These are phyloP conservation scores for Monilinia fructigena DNA, from an alignment of 2,329 filamentous ascomycete species.

Conservation along the genomic window DNA sequence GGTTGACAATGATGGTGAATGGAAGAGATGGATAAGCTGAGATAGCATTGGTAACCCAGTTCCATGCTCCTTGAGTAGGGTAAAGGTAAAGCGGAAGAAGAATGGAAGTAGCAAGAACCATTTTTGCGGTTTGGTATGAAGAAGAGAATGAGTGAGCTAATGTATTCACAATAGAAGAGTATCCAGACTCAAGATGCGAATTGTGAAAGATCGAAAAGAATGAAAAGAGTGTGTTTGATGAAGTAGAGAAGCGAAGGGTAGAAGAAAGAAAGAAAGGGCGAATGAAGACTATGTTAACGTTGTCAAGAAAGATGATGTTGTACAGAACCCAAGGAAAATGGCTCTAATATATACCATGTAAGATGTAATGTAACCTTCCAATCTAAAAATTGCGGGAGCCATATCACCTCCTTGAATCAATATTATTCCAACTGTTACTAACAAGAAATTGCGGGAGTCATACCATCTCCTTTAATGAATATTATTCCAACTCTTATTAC, in stretches of 20 bases:
- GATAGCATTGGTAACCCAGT: slow-evolving; percentile 11
- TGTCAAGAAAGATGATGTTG: background rate
- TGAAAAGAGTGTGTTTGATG: background rate
- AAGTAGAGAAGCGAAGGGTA: slow-evolving; percentile 8
- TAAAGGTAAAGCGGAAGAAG: slow-evolving; percentile 22
- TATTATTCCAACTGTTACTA: background rate
- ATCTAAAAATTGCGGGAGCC: background rate
- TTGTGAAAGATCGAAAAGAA: background rate
- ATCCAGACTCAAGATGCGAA: slow-evolving; percentile 1
- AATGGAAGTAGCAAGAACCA: slow-evolving; percentile 18
- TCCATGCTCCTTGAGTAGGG: slow-evolving; percentile 13
- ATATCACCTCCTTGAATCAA: background rate
- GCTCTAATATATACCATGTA: background rate
- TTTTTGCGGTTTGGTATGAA: background rate
- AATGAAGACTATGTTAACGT: background rate
- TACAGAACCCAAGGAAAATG: background rate
- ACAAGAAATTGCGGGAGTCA: too few species aligned
- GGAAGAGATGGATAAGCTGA: slow-evolving; percentile 10
- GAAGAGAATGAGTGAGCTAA: background rate
- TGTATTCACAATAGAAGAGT: slow-evolving; percentile 3
- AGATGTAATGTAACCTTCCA: background rate
- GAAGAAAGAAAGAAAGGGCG: background rate
- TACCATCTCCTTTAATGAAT: too few species aligned
- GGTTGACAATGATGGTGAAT: slow-evolving; percentile 22
- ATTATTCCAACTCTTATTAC: too few species aligned